Conservation (phyloP, 768 basidiomycete genomes). For the Boletus patriciae region DNA sequence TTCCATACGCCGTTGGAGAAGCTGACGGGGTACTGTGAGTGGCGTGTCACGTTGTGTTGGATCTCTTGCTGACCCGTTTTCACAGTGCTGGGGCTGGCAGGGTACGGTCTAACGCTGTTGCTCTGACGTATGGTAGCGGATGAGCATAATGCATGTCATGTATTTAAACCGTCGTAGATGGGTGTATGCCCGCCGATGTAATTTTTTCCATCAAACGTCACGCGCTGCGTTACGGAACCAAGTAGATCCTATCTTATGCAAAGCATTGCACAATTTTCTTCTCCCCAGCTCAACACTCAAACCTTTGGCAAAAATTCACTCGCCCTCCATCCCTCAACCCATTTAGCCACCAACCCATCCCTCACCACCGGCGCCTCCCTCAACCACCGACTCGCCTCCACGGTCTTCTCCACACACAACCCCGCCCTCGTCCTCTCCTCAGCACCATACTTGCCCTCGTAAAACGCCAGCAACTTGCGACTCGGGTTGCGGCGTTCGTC, state of each 20-base stretch:
- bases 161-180: not conserved
- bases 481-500: conserved; percentile 26
- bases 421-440: conserved; percentile 6
- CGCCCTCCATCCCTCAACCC: conserved; percentile 43
- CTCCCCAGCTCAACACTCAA: not conserved
- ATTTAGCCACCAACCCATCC: conserved; percentile 39
- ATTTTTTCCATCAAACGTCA: not conserved
- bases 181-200: not conserved
- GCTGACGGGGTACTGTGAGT: conserved; percentile 78
- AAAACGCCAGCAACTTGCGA: conserved; percentile 26
- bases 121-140: conserved; percentile 2
- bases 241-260: not conserved
- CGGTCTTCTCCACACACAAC: conserved; percentile 10
- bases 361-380: conserved; percentile 13
- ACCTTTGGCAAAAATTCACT: conserved; percentile 35
- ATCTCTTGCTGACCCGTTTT: conserved; percentile 3
- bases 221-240: no score
- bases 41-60: not conserved
- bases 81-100: conserved; percentile 40
- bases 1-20: conserved; percentile 92
- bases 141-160: not conserved
- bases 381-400: conserved; percentile 18
- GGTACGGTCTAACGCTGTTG: conserved; percentile 33
- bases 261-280: not conserved
- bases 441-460: conserved; percentile 26